Evolutionary conservation across 2,329 filamentous ascomycete species (phyloP), one percentile per base, ranked within the genome.

Genomic region (Aureobasidium subglaciale): DNA sequence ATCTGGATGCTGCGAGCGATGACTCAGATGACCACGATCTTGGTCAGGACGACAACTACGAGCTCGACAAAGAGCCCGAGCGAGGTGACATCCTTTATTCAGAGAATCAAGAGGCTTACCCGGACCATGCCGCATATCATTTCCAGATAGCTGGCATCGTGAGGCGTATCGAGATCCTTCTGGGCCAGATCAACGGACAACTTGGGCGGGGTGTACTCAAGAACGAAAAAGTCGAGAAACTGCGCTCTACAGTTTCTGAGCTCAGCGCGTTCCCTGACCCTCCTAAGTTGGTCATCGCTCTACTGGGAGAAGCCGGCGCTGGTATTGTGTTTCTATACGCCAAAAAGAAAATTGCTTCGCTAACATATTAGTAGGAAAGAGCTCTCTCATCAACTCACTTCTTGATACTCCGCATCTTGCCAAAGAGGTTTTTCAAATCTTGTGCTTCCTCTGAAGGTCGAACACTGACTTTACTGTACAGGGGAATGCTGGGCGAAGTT

Each of bases 301-400:
- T 63, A 10, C 35, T 62, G n/a, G 63, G 59, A 0, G 41, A 61
- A 18, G 60, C 61, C n/a, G 60, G 61, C 2, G 30, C 50, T 27
- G 59, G 58, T 53, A 18, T 42, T 45, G 41, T 13, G 4, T 32
- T 8, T 2, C n/a, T n/a, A n/a, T n/a, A n/a, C n/a, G n/a, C n/a
- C n/a, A n/a, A n/a, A n/a, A n/a, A n/a, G n/a, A n/a, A n/a, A n/a
- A n/a, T n/a, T n/a, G n/a, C n/a, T n/a, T n/a, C n/a, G n/a, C n/a
- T n/a, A n/a, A n/a, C n/a, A 5, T 35, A 15, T 8, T n/a, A n/a
- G n/a, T 22, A 59, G 64, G 64, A 0, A 64, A 67, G 48, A 64
- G 61, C 56, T 64, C 61, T 1, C 43, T 64, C 1, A 40, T 67
- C 7, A 66, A 65, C 34, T 57, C 61, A 0, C 3, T 67, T 7